Percentiles rank a stretch among this genome's conserved stretches.
Evolutionary conservation across 1,139 yeast genomes (phyloP).

Genomic region (Protomyces inouyei): DNA sequence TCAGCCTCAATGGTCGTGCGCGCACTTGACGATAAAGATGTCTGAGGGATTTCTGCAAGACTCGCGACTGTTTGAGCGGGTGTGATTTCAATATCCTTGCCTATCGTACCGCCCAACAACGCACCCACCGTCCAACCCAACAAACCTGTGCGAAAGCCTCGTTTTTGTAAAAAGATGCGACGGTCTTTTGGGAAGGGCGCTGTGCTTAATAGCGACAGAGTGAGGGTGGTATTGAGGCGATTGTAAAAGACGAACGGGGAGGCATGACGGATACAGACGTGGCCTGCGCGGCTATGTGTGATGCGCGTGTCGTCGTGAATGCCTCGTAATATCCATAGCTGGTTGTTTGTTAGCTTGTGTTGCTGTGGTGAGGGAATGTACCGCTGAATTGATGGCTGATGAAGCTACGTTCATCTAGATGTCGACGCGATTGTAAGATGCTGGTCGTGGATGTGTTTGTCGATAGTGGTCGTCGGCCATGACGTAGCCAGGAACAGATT

Average conservation of each 20-base stretch:
- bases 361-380: background rate
- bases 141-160: constrained; percentile 21
- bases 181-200: constrained; percentile 6
- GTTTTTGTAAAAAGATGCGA: constrained; percentile 12
- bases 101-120: constrained; percentile 17
- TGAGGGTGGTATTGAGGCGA: constrained; percentile 9
- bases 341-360: background rate
- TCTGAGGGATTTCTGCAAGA: constrained; percentile 1
- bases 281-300: background rate
- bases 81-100: constrained; percentile 22
- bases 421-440: too few species aligned
- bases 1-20: constrained; percentile 1
- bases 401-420: background rate
- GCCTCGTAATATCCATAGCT: constrained; percentile 10
- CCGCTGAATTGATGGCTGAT: background rate
- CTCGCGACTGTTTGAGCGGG: constrained; percentile 4
- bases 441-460: too few species aligned
- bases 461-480: too few species aligned
- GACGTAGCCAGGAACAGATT: too few species aligned
- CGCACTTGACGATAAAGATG: background rate
- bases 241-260: constrained; percentile 20
- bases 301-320: constrained; percentile 22
- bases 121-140: constrained; percentile 24
- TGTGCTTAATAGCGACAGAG: constrained; percentile 3
- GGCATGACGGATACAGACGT: constrained; percentile 7